Conservation (phyloP, 306 rosid species). For the Pyrus pyrifolia region DNA sequence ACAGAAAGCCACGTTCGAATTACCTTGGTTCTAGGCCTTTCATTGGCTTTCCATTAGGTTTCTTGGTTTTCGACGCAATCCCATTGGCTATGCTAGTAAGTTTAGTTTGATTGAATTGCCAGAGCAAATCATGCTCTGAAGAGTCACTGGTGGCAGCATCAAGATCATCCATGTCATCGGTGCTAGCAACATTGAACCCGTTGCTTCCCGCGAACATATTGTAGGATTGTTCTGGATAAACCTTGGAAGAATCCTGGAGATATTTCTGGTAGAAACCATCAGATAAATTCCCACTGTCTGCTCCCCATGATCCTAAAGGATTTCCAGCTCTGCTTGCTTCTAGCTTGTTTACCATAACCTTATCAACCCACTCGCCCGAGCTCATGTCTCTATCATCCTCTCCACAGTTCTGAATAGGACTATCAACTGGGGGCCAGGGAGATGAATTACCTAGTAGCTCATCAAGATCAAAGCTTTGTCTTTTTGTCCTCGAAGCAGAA, state of each 20-base stretch:
- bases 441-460: slow-evolving; percentile 76
- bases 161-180: slow-evolving; percentile 72
- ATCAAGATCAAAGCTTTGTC: slow-evolving; percentile 75
- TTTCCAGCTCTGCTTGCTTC: slow-evolving; percentile 51
- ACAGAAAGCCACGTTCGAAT: not conserved
- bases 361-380: slow-evolving; percentile 87
- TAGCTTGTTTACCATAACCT: slow-evolving; percentile 95
- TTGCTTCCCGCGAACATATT: slow-evolving; percentile 55
- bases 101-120: slow-evolving; percentile 82
- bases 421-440: slow-evolving; percentile 77
- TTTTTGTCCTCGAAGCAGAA: slow-evolving; percentile 44
- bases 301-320: slow-evolving; percentile 65
- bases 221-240: slow-evolving; percentile 53
- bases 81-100: slow-evolving; percentile 42
- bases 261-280: slow-evolving; percentile 77
- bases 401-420: slow-evolving; percentile 46
- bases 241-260: slow-evolving; percentile 72
- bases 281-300: slow-evolving; percentile 55
- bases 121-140: slow-evolving; percentile 83
- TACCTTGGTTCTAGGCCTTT: slow-evolving; percentile 80
- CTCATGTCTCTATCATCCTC: slow-evolving; percentile 75
- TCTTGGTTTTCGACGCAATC: slow-evolving; percentile 47
- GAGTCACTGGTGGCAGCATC: slow-evolving; percentile 96
- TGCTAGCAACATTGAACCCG: slow-evolving; percentile 49
- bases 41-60: slow-evolving; percentile 30